Evolutionary conservation across 805 yeast genomes (phyloP), one percentile per base, ranked within the genome.

Genomic region (Zygoascus tannicola): DNA sequence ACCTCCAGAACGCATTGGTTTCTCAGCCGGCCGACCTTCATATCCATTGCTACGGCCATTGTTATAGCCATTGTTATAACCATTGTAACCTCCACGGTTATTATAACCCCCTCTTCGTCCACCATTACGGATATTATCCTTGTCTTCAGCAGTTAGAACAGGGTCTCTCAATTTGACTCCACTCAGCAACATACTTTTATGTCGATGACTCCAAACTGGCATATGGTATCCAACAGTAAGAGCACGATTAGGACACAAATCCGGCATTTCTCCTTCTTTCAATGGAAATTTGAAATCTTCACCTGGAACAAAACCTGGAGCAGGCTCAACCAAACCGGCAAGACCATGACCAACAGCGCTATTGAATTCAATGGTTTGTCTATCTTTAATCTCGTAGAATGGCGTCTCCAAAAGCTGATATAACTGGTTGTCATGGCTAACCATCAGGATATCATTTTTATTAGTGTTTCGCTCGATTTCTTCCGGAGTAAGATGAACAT

Each of bases 181-280:
- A 38, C 80, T 82, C 50, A 90, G 62, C 19, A 90, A 67, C 82
- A 92, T 83, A 1, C 94, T 81, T 58, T 90, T 92, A 26, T 86
- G 81, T 2, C 44, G 52, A 12, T 63, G 69, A 32, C 66, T 67
- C 47, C 72, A 67, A 2, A 69, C 64, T 2, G 95, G 90, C 73
- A 80, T 73, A 36, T 68, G 57, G 56, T 81, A 90, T 39, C 68
- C 67, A 2, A 76, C 64, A 22, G 68, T 66, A 32, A 75, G 52
- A 37, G 70, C 62, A 20, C 59, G 40, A 44, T 70, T 66, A 1
- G 68, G 64, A 16, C 71, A 65, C 14, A 77, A 55, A 34, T 66
- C 72, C 0, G 73, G 73, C 4, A 71, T 72, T 38, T 58, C 57
- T 15, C 58, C 58, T 38, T 63, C 69, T 7, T 64, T 60, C 36